Evolutionary conservation across 176 grass and related monocot genomes (phyloP), one percentile per base, ranked within the genome.

Genomic region (Hyparrhenia diplandra): DNA sequence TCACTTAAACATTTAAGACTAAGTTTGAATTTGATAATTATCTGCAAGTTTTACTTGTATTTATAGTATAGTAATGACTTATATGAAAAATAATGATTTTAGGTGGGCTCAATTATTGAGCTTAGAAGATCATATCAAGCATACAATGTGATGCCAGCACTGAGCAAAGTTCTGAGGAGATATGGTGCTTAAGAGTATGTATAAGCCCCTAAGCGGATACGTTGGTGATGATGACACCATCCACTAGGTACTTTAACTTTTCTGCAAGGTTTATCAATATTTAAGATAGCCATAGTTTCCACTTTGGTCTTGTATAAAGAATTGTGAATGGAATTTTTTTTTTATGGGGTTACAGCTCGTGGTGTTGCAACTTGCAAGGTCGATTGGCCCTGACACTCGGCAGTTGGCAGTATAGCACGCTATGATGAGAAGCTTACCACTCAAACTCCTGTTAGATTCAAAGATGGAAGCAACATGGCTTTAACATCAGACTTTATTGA

Each of bases 31-130:
- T 64, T 67, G 36, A 73, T 68, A 86, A 25, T 64, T 42, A 7
- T 41, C 5, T 11, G 18, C 24, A 39, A 28, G 51, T 64, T 74
- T 23, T 23, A 8, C 61, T 7, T 45, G 4, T 58, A 20, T 34
- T 64, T 59, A 32, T 32, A 45, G 39, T 14, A 61, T 30, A 25
- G 10, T 13, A 69, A 75, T 60, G 47, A 76, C 13, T 47, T 59
- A 21, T 76, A 59, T 66, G 31, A 58, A 77, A 85, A 24, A 64
- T 78, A 18, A 51, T 89, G 37, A 86, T 87, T 85, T 84, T 82
- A 99, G 96, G 96, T 99, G 32, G 96, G 96, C 25, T 99, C 96
- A 72, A 99, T 95, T 51, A 99, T 99, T 85, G 96, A 95, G 69
- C 73, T 95, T 77, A 95, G 96, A 88, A 95, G 96, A 76, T 99